A percentile compares a stretch with the other conserved stretches of the same genome.
phyloP scores from a whole-genome alignment of 2,329 filamentous ascomycete species.

The Xenoacremonium recifei region DNA sequence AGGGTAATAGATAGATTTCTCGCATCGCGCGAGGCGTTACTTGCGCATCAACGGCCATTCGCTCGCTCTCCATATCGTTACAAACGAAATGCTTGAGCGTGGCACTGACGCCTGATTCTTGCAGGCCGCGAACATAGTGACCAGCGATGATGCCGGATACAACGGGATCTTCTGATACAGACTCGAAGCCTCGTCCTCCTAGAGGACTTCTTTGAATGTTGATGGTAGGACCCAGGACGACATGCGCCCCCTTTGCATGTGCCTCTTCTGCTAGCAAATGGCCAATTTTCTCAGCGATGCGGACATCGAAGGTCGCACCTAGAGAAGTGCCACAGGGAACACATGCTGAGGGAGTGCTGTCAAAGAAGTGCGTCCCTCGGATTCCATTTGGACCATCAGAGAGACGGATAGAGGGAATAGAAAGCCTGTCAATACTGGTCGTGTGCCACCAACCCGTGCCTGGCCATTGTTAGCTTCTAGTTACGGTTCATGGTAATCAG shows the following conservation, averaged over 20 bases:
- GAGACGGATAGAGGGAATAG: slow-evolving; percentile 11
- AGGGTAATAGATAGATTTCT: slow-evolving; percentile 16
- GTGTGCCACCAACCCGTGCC: slow-evolving; percentile 19
- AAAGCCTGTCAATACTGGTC: slow-evolving; percentile 11
- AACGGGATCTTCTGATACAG: slow-evolving; percentile 42
- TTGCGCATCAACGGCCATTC: slow-evolving; percentile 7
- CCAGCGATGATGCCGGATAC: slow-evolving; percentile 40
- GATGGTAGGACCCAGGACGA: slow-evolving; percentile 63
- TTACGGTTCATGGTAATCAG: not conserved
- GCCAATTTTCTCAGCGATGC: slow-evolving; percentile 11
- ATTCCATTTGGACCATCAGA: slow-evolving; percentile 21
- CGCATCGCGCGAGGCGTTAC: slow-evolving; percentile 10
- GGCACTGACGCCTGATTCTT: slow-evolving; percentile 4
- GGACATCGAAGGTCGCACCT: slow-evolving; percentile 13
- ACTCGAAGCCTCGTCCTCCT: slow-evolving; percentile 44
- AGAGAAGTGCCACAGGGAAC: slow-evolving; percentile 17
- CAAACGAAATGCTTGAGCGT: slow-evolving; percentile 13
- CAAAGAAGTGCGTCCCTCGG: slow-evolving; percentile 19
- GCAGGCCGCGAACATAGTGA: slow-evolving; percentile 34
- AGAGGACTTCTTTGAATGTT: slow-evolving; percentile 43
- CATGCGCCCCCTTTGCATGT: slow-evolving; percentile 63
- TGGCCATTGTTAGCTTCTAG: slow-evolving; percentile 1
- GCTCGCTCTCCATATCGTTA: slow-evolving; percentile 12
- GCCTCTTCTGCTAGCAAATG: slow-evolving; percentile 17
- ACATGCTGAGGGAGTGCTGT: slow-evolving; percentile 20